Conservation (phyloP, 1,284 basidiomycete species). For the Malassezia sympodialis region DNA sequence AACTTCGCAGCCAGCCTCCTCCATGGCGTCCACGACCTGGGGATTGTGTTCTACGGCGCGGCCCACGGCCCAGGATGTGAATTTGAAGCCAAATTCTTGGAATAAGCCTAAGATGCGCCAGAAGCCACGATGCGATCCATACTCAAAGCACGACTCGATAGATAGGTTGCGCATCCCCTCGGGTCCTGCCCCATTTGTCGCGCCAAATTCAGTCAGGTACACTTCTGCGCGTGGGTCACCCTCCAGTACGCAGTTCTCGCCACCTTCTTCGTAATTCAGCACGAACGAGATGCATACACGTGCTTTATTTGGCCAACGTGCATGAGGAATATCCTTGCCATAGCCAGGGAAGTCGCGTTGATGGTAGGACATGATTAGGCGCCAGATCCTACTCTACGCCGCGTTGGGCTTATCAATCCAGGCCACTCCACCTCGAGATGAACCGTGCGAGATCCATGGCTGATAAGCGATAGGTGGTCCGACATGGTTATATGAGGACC, state of each 20-base stretch:
- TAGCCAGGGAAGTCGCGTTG: slow-evolving; percentile 45
- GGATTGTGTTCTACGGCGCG: slow-evolving; percentile 48
- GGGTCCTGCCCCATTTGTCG: slow-evolving; percentile 22
- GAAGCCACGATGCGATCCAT: slow-evolving; percentile 49
- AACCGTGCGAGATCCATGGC: background rate
- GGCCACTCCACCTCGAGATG: background rate
- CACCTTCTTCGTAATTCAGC: slow-evolving; percentile 50
- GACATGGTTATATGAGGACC: background rate
- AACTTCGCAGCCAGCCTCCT: slow-evolving; percentile 47
- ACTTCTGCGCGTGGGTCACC: slow-evolving; percentile 40
- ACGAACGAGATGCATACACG: slow-evolving; percentile 49
- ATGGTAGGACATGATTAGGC: slow-evolving; percentile 16
- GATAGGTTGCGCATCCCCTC: slow-evolving; percentile 41
- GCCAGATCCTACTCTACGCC: no score
- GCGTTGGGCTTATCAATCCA: background rate
- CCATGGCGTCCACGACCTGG: slow-evolving; percentile 36
- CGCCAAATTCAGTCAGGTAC: slow-evolving; percentile 46
- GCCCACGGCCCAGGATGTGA: slow-evolving; percentile 48
- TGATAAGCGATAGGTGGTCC: background rate
- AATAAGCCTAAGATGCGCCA: slow-evolving; percentile 49
- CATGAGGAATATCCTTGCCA: slow-evolving; percentile 44
- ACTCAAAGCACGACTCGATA: slow-evolving; percentile 49
- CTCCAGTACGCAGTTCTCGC: slow-evolving; percentile 46
- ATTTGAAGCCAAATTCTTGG: slow-evolving; percentile 35
- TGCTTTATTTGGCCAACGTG: slow-evolving; percentile 49